Evolutionary conservation across 75 land plant species (phyloP).

Genomic region (Cunninghamia lanceolata): DNA sequence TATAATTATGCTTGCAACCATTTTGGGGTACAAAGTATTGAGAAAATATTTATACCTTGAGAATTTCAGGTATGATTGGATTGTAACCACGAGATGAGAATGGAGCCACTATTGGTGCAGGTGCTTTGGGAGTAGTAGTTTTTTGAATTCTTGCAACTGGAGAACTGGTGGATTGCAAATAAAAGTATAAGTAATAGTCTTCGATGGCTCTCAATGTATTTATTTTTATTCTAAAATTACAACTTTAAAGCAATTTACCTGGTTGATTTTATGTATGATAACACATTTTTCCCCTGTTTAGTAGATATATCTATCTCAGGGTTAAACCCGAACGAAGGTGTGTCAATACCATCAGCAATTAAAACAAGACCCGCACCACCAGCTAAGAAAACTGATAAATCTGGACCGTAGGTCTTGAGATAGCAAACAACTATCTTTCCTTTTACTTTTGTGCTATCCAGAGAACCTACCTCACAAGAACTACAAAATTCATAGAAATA

Average conservation of each 20-base stretch:
- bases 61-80: constrained; percentile 19
- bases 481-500: constrained; percentile 5
- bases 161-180: background rate
- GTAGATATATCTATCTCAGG: constrained; percentile 10
- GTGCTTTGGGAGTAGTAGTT: constrained; percentile 3
- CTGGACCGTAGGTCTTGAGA: background rate
- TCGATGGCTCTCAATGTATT: background rate
- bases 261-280: constrained; percentile 27
- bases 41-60: constrained; percentile 29
- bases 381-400: constrained; percentile 9
- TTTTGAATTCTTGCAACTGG: constrained; percentile 4
- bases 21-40: too few species aligned
- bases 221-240: background rate
- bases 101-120: constrained; percentile 50
- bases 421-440: constrained; percentile 33
- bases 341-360: background rate
- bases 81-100: constrained; percentile 68
- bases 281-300: background rate
- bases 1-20: too few species aligned
- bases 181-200: background rate
- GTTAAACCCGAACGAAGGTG: background rate
- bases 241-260: constrained; percentile 9
- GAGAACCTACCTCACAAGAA: constrained; percentile 8
- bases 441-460: constrained; percentile 27
- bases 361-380: constrained; percentile 33